Evolutionary conservation across 148 eudicot genomes (phyloP), one percentile per base, ranked within the genome.

Genomic region (Salicornia ramosissima): DNA sequence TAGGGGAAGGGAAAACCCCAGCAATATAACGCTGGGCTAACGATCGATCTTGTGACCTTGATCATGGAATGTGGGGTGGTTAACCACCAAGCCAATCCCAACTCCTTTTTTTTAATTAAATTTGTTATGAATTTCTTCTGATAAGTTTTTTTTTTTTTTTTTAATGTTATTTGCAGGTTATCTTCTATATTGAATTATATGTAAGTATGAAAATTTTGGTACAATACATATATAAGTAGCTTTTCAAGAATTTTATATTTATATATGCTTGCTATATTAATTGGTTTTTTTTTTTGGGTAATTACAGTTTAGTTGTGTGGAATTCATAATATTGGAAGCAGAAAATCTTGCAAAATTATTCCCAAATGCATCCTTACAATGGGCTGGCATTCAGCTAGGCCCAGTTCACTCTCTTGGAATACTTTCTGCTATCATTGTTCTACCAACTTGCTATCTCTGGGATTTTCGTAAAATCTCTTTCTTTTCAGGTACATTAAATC

Each of bases 261-360:
- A n/a, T n/a, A n/a, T n/a, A 15, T 52, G 9, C 40, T 36, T 63
- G 67, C 30, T 63, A 22, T 24, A 42, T 9, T 63, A 50, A 39
- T n/a, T n/a, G n/a, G n/a, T n/a, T n/a, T n/a, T n/a, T n/a, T n/a
- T n/a, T n/a, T n/a, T n/a, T n/a, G n/a, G n/a, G n/a, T n/a, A 40
- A 24, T 42, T 75, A 82, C 93, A 92, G 97, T 79, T 90, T 45
- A 79, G 80, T 66, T 90, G 96, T 85, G 96, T 90, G 80, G 97
- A 92, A 49, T 92, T 92, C 77, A 83, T 92, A 58, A 86, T 79
- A n/a, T 67, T 92, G 71, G 97, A 92, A 82, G 97, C 89, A 51
- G 86, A 87, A 65, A 89, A 92, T 79, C 89, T 90, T 47, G 83
- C 86, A 21, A 78, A 83, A 62, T 69, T 92, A 62, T 92, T 92